Evolutionary conservation across 2,329 filamentous ascomycete genomes (phyloP).

Genomic region (Ophiostoma sp.): DNA sequence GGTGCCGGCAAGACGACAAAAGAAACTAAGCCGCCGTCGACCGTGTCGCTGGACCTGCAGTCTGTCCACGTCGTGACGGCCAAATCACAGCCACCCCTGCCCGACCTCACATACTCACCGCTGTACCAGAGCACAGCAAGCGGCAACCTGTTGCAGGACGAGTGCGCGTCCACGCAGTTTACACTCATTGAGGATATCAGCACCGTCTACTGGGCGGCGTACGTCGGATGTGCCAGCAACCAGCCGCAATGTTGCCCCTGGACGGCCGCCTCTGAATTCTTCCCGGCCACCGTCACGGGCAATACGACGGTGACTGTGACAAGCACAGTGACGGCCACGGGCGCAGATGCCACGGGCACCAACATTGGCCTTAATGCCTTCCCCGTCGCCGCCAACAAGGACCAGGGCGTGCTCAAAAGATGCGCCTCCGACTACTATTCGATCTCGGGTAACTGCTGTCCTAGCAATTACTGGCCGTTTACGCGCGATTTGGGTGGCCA

Average conservation of each 20-base stretch:
- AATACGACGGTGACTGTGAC: slow-evolving; percentile 25
- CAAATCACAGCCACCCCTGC: slow-evolving; percentile 13
- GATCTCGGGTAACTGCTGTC: slow-evolving; percentile 34
- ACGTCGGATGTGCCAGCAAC: slow-evolving; percentile 34
- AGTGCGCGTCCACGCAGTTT: slow-evolving; percentile 33
- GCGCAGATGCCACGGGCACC: slow-evolving; percentile 10
- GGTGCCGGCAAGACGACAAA: slow-evolving; percentile 26
- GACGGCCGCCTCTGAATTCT: slow-evolving; percentile 28
- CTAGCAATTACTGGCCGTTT: slow-evolving; percentile 35
- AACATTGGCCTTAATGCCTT: slow-evolving; percentile 27
- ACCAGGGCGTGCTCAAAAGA: slow-evolving; percentile 23
- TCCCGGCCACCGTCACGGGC: slow-evolving; percentile 20
- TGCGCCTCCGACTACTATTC: slow-evolving; percentile 36
- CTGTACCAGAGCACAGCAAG: slow-evolving; percentile 27
- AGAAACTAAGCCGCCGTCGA: slow-evolving; percentile 27
- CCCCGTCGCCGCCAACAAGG: slow-evolving; percentile 28
- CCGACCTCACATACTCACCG: slow-evolving; percentile 25
- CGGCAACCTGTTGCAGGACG: slow-evolving; percentile 32
- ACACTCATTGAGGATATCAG: slow-evolving; percentile 34
- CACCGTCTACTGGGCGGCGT: slow-evolving; percentile 35
- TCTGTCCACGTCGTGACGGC: slow-evolving; percentile 29
- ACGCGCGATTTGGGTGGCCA: slow-evolving; percentile 34
- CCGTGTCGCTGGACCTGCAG: slow-evolving; percentile 32
- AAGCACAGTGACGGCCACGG: slow-evolving; percentile 4
- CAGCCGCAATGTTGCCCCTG: slow-evolving; percentile 36